Percentiles rank a stretch among this genome's conserved stretches.
Evolutionary conservation across 2,329 filamentous ascomycete genomes (phyloP).

Genomic region (Fusarium miscanthi): DNA sequence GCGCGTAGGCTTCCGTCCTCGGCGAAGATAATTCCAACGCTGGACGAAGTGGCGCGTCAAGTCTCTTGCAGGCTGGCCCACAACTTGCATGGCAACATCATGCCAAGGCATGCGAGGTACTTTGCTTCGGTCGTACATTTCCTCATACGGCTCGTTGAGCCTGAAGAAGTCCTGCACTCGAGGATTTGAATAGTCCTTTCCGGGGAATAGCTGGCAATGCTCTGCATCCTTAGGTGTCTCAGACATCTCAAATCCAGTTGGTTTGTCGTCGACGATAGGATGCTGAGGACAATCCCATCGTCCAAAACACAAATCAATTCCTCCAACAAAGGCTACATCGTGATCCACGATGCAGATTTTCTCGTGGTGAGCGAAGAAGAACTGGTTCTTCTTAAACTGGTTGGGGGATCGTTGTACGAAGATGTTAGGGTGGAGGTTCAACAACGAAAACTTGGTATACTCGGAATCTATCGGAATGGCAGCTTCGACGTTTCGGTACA

Average conservation of each 20-base stretch:
- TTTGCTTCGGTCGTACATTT: slow-evolving; percentile 95
- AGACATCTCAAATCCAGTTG: slow-evolving; percentile 89
- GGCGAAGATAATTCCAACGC: slow-evolving; percentile 95
- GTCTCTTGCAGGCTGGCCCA: slow-evolving; percentile 94
- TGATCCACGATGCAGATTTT: slow-evolving; percentile 98
- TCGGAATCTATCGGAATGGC: slow-evolving; percentile 98
- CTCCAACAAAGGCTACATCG: slow-evolving; percentile 93
- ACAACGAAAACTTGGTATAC: slow-evolving; percentile 95
- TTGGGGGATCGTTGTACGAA: slow-evolving; percentile 97
- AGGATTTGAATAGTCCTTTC: slow-evolving; percentile 98
- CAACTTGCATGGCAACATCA: slow-evolving; percentile 96
- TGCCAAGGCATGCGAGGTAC: slow-evolving; percentile 98
- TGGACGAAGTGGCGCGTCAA: slow-evolving; percentile 96
- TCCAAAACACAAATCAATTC: slow-evolving; percentile 96
- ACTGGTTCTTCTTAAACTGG: slow-evolving; percentile 98
- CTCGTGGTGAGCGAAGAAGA: slow-evolving; percentile 99
- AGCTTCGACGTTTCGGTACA: slow-evolving; percentile 97
- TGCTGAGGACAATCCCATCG: slow-evolving; percentile 98
- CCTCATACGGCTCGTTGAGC: slow-evolving; percentile 93
- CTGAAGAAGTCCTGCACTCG: slow-evolving; percentile 95
- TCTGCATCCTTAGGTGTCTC: slow-evolving; percentile 85
- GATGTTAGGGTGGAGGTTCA: slow-evolving; percentile 95
- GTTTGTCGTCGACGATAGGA: slow-evolving; percentile 88
- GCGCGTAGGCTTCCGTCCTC: slow-evolving; percentile 90
- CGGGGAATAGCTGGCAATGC: slow-evolving; percentile 95